phyloP scores from a whole-genome alignment of 2,329 filamentous ascomycete genomes.

The Trichoderma koningiopsis region DNA sequence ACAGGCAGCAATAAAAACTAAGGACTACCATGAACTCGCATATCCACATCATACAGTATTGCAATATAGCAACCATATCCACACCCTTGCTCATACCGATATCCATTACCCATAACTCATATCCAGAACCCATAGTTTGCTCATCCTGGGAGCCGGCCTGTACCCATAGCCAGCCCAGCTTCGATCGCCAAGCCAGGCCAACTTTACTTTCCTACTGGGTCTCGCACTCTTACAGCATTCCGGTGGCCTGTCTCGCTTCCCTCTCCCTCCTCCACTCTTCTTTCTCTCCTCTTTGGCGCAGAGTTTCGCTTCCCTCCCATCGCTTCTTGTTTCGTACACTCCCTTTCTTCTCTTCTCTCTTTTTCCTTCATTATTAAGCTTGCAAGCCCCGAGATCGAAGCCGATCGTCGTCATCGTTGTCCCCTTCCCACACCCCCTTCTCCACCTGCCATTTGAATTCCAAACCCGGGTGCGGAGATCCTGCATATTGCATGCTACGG shows the following conservation, averaged over 20 bases:
- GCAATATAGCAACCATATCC: not conserved
- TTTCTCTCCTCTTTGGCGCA: not conserved
- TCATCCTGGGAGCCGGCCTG: not conserved
- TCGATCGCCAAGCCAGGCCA: constrained; percentile 18
- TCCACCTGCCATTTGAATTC: not conserved
- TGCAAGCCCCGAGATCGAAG: not conserved
- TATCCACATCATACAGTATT: not conserved
- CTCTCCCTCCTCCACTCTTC: not conserved
- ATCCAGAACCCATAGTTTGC: not conserved
- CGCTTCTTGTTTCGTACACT: not conserved
- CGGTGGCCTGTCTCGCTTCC: not conserved
- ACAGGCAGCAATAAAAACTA: too few relatives aligned
- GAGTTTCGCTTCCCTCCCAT: not conserved
- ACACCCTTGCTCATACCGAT: not conserved
- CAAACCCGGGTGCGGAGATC: constrained; percentile 7
- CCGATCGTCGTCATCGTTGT: not conserved
- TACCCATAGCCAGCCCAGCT: not conserved
- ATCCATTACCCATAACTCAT: not conserved
- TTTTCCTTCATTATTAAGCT: not conserved
- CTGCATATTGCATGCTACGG: not conserved
- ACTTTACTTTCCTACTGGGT: not conserved
- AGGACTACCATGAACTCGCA: not conserved
- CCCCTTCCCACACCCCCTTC: not conserved
- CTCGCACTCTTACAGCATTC: not conserved
- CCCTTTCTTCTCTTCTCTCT: not conserved